Conservation (phyloP, 305 asterid genomes). For the Solanum hybrid region DNA sequence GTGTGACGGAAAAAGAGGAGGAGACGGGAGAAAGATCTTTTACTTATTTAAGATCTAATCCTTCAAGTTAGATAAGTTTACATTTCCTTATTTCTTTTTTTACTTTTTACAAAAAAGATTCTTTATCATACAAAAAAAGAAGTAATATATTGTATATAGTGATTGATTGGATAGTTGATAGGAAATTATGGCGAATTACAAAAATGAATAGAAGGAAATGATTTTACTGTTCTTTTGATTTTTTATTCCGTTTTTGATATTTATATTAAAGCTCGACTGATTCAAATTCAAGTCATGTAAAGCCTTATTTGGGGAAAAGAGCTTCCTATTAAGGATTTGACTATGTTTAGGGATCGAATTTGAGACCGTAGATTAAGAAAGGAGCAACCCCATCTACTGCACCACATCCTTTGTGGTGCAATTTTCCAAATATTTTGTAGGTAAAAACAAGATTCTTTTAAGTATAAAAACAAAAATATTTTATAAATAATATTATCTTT, state of each 20-base stretch:
- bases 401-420: not conserved
- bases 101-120: not conserved
- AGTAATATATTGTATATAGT: not conserved
- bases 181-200: not conserved
- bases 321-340: too few relatives aligned
- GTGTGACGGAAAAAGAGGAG: conserved; percentile 1
- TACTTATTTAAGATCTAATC: not conserved
- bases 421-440: not conserved
- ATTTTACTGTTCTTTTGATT: not conserved
- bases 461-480: not conserved
- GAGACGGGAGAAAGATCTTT: conserved; percentile 20
- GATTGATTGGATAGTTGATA: not conserved
- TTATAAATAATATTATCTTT: not conserved
- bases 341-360: rapidly evolving
- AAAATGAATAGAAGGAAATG: not conserved
- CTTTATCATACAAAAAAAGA: not conserved
- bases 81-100: not conserved
- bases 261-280: not conserved
- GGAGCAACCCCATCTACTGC: not conserved
- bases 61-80: not conserved
- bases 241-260: not conserved
- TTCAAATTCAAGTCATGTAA: too few relatives aligned
- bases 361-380: not conserved
- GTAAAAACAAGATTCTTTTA: not conserved
- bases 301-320: not conserved